Evolutionary conservation across 2,329 filamentous ascomycete species (phyloP).

Genomic region (Rutstroemia sp.): DNA sequence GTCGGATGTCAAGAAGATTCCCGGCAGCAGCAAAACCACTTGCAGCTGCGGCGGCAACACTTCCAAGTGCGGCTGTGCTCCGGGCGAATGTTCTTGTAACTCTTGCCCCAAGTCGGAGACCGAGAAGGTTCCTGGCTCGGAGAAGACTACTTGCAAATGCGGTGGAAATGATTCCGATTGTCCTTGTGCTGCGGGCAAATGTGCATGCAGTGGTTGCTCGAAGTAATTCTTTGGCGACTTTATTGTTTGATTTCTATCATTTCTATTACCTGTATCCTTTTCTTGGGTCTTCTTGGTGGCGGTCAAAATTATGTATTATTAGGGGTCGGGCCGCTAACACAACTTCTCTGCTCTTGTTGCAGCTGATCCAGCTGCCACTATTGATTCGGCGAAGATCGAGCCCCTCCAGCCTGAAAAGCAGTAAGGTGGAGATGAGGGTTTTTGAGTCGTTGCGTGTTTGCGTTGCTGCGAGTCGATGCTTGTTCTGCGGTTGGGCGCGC

Average conservation of each 20-base stretch:
- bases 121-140: slow-evolving; percentile 26
- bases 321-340: slow-evolving; percentile 19
- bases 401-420: slow-evolving; percentile 26
- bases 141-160: slow-evolving; percentile 33
- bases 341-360: slow-evolving; percentile 13
- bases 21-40: slow-evolving; percentile 34
- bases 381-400: slow-evolving; percentile 24
- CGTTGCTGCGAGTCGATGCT: background rate
- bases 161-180: slow-evolving; percentile 30
- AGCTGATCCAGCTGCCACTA: slow-evolving; percentile 17
- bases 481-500: too few species aligned
- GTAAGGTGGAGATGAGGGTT: background rate
- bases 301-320: slow-evolving; percentile 10
- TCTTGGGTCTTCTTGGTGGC: slow-evolving; percentile 4
- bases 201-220: slow-evolving; percentile 28
- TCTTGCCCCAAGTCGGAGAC: slow-evolving; percentile 35
- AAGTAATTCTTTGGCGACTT: slow-evolving; percentile 12
- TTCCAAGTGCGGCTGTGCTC: slow-evolving; percentile 31
- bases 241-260: slow-evolving; percentile 1
- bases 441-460: background rate
- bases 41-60: slow-evolving; percentile 34
- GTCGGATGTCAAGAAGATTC: slow-evolving; percentile 34
- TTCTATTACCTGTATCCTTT: slow-evolving; percentile 11
- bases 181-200: slow-evolving; percentile 23
- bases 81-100: slow-evolving; percentile 33